Base-by-base conservation (phyloP, 169 alveolate genomes). In the Babesia ovis region DNA sequence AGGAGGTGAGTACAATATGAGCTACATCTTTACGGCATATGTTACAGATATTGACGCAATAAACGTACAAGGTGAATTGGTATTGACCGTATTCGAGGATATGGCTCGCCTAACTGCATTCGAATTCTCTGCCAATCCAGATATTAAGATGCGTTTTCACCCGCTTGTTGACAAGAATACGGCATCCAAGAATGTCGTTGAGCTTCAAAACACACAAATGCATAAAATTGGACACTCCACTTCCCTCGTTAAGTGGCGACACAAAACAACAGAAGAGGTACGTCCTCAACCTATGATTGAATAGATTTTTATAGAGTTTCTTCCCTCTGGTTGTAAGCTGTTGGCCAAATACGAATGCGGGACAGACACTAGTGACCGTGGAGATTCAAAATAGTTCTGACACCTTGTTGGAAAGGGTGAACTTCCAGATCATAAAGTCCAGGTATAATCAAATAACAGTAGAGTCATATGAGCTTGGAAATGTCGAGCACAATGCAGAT, bases 221-320 rank as follows among this genome's bases (percentile, higher is more conserved):
- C 66, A 64, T 51, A 79, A 69, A 27, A 22, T 79, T 22, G 83
- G 72, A 0, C 87, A 79, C 14, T 68, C 85, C 3, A 48, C 64
- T 22, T 61, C 89, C 39, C 31, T 81, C 3, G 76, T 72, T 25
- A 81, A 81, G 79, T 81, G 89, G 89, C 58, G 82, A 37, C 77
- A 81, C 59, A 72, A 81, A 64, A 43, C 70, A 59, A 37, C 79
- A 11, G 76, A 81, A 29, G 85, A 57, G 75, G 68, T 61, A 31
- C 12, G 79, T 0, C 31, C 3, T 12, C 20, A 18, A 3, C 6
- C 3, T 22, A 1, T 0, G 9, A 12, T 23, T 27, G 25, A 23
- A 14, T 50, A 43, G 8, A 6, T 34, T 8, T 46, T 48, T 25
- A 4, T 16, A 75, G 85, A 53, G 37, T 1, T 56, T 45, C 71